phyloP scores from a whole-genome alignment of 2,329 filamentous ascomycete genomes.

The Colletotrichum melonis region DNA sequence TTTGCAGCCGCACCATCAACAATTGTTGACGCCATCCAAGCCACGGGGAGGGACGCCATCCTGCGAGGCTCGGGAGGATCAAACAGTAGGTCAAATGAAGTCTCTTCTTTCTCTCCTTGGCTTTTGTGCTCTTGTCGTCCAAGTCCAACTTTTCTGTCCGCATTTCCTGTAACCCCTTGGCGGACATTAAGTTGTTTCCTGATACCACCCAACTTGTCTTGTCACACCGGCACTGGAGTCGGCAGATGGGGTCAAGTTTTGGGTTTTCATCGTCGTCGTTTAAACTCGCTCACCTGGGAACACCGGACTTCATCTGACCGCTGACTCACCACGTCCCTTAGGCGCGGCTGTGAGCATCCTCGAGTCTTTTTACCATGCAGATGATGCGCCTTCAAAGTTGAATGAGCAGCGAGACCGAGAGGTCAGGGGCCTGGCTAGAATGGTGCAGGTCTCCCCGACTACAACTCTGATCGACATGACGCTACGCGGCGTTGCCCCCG shows the following conservation, averaged over 20 bases:
- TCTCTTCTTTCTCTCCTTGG: conserved; percentile 5
- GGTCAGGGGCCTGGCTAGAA: conserved; percentile 88
- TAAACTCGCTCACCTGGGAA: conserved; percentile 1
- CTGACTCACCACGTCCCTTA: conserved; percentile 42
- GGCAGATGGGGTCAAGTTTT: not conserved
- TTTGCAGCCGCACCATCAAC: conserved; percentile 80
- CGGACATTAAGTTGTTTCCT: conserved; percentile 24
- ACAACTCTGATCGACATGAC: conserved; percentile 90
- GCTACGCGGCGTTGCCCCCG: conserved; percentile 82
- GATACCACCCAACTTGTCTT: conserved; percentile 20
- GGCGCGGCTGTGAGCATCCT: conserved; percentile 94
- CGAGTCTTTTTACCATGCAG: conserved; percentile 76
- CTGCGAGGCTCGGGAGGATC: conserved; percentile 87
- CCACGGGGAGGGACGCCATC: conserved; percentile 93
- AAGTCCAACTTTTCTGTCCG: not conserved
- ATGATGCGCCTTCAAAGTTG: conserved; percentile 51
- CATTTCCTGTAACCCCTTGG: conserved; percentile 28
- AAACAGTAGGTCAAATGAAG: conserved; percentile 72
- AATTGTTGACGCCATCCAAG: conserved; percentile 89
- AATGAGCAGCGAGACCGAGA: conserved; percentile 58
- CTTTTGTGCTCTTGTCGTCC: not conserved
- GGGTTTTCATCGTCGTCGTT: not conserved
- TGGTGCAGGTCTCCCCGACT: conserved; percentile 87
- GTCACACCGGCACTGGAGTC: conserved; percentile 15
- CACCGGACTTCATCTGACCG: not conserved